Base-by-base conservation (phyloP, 1,139 yeast genomes). In the Kodamaea sp. region DNA sequence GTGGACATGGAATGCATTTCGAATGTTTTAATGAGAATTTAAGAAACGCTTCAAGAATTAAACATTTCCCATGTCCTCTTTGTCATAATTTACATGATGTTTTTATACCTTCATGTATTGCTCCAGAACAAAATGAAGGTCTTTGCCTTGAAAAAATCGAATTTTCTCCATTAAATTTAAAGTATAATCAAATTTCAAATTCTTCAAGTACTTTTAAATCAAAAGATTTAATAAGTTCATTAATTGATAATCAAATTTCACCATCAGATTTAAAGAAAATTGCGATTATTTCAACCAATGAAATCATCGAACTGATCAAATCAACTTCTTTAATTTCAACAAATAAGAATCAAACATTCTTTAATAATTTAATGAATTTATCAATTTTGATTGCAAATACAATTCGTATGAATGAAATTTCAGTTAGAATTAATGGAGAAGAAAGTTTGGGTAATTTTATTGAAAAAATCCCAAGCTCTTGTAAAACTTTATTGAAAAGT, bases 1-100 rank as follows among this genome's bases (percentile, higher is more conserved):
- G 92, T 63, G 81, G 84, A 20, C 94, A 84, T 58, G 80, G 79
- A 7, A 73, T 83, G 63, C 94, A 84, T 56, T 70, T 63, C 45
- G 52, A 58, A 9, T 84, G 94, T 56, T 78, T 70, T 54, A 58
- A 54, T 8, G 20, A 25, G n/a, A 32, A 32, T 7, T 12, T 41
- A 31, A 37, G 39, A 29, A 39, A 25, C 15, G 27, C n/a, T 4
- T 31, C 32, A 15, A 24, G 38, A 7, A 22, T 36, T 12, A 45
- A 38, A 57, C 52, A 65, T 55, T 49, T 71, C 42, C 64, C 73
- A 3, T 83, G 90, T 58, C 89, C 90, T 0, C 63, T 84, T 35
- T 84, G 90, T 55, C 79, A 78, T 47, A 73, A 78, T 2, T 64
- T 65, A 24, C 73, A 70, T 43, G 70, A 71, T 42, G 45, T 62